Evolutionary conservation across 2,329 filamentous ascomycete genomes (phyloP), one percentile per base, ranked within the genome.

Genomic region (Pleurostoma richardsiae): DNA sequence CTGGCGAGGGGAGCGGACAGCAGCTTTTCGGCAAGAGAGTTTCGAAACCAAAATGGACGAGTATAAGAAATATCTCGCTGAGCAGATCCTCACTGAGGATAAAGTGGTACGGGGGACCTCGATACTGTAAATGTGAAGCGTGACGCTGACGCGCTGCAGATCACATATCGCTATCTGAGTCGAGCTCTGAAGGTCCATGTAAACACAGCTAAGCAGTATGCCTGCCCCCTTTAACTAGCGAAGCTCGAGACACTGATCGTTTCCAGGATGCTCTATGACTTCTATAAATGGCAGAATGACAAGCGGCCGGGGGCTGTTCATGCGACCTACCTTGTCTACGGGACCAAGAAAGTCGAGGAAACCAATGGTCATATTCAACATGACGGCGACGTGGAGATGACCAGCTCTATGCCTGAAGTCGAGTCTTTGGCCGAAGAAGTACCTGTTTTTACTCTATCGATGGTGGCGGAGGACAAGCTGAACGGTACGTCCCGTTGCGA

Each of bases 271-370:
- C 81, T 91, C 11, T 95, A 82, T 66, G 88, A 95, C 30, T 97
- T 95, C 56, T 82, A 96, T 64, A 75, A 77, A 52, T 80, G 76
- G 47, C 87, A 95, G 62, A 95, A 90, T 65, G 75, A 72, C 46
- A 88, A 86, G 64, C 86, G 83, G 50, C 76, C 86, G 0, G 79
- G 82, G 27, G 85, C 82, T 29, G 74, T 96, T n/a, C 82, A 95
- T 68, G 94, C 92, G 40, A 96, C 90, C n/a, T 99, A 96, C 67
- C 72, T 96, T 42, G 63, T 99, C 41, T 86, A 84, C 43, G 94
- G 92, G 38, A 79, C 72, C 27, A 86, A 80, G 58, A 73, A 67
- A 45, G 59, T 61, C 19, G 63, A 67, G 10, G 44, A 54, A 5
- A 39, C 43, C 43, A 51, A 50, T 29, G 48, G 50, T 29, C 48